Conservation (phyloP, 2,329 filamentous ascomycete genomes). For the Exophiala sideris region DNA sequence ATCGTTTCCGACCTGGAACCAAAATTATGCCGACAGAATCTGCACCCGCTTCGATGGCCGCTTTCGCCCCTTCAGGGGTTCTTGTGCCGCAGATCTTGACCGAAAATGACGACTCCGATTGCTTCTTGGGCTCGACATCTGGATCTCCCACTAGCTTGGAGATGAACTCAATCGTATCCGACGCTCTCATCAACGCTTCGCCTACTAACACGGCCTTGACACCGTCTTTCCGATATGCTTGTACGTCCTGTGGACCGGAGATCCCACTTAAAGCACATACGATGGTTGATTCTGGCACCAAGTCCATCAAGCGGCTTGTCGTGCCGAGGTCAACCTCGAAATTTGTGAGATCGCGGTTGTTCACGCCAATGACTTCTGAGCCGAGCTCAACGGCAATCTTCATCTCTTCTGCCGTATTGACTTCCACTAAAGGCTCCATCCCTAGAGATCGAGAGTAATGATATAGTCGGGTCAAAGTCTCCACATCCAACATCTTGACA, state of each 20-base stretch:
- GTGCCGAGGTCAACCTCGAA: conserved; percentile 96
- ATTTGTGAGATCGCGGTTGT: conserved; percentile 93
- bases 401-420: conserved; percentile 94
- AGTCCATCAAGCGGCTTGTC: conserved; percentile 79
- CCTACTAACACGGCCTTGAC: conserved; percentile 92
- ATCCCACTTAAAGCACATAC: conserved; percentile 95
- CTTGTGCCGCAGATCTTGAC: conserved; percentile 97
- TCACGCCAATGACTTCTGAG: conserved; percentile 89
- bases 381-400: conserved; percentile 79
- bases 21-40: conserved; percentile 93
- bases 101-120: conserved; percentile 52
- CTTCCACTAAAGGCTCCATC: conserved; percentile 97
- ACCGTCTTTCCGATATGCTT: conserved; percentile 81
- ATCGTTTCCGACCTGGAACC: conserved; percentile 75
- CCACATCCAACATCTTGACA: conserved; percentile 90
- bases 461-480: conserved; percentile 73
- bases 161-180: conserved; percentile 79
- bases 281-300: conserved; percentile 80
- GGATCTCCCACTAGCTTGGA: conserved; percentile 68
- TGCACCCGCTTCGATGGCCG: conserved; percentile 80
- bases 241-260: conserved; percentile 80
- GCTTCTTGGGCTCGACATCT: conserved; percentile 23
- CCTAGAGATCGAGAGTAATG: conserved; percentile 83
- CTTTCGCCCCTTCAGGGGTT: conserved; percentile 72
- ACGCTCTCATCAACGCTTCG: conserved; percentile 90